Percentiles rank a stretch among this genome's conserved stretches.
These are phyloP conservation scores for Volvox africanus DNA, from an alignment of 139 green algal genomes.

Conservation along the genomic window DNA sequence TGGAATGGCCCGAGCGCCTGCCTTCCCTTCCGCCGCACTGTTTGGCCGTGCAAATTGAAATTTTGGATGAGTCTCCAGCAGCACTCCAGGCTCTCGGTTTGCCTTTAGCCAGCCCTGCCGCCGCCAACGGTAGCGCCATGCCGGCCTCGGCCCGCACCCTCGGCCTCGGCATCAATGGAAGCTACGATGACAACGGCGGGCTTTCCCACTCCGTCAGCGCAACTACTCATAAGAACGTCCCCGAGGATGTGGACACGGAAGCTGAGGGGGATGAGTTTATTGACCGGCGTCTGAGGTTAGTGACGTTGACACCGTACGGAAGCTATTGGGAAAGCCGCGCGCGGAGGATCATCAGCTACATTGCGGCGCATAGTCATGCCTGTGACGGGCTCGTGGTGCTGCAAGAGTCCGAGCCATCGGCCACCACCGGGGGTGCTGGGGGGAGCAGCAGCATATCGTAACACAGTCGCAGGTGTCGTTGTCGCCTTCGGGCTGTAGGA, in stretches of 20 bases:
- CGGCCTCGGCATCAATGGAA: neutral
- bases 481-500: too few species aligned
- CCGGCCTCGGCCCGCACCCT: neutral
- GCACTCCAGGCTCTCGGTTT: neutral
- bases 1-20: constrained; percentile 80
- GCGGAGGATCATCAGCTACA: constrained; percentile 32
- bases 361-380: constrained; percentile 30
- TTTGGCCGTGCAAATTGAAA: constrained; percentile 61
- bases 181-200: constrained; percentile 44
- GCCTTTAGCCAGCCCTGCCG: neutral
- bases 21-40: constrained; percentile 47
- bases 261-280: neutral
- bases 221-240: too few species aligned
- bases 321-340: constrained; percentile 36
- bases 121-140: neutral
- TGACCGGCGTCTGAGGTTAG: constrained; percentile 14
- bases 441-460: neutral
- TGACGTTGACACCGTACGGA: constrained; percentile 25
- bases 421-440: neutral
- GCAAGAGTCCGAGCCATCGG: neutral
- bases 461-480: too few species aligned
- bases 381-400: constrained; percentile 36
- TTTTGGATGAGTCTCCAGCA: constrained; percentile 17
- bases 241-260: constrained; percentile 19
- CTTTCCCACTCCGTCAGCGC: too few species aligned